A percentile compares a stretch with the other conserved stretches of the same genome.
These are phyloP conservation scores for Cicer yamashitae DNA, from an alignment of 306 rosid genomes.

Conservation along the genomic window DNA sequence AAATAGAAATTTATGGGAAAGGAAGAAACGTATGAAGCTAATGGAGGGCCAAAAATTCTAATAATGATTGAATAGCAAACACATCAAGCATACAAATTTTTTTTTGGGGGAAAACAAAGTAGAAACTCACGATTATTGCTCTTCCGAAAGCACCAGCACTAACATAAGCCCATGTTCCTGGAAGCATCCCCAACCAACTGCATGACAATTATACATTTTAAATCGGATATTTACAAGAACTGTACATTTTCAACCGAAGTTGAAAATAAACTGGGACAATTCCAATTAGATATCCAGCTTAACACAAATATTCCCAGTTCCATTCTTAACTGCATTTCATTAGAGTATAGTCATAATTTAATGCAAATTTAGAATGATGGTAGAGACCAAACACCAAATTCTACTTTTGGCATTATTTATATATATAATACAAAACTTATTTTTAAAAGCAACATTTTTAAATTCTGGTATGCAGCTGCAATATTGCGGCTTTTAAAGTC, in stretches of 20 bases:
- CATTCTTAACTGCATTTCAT: constrained; percentile 12
- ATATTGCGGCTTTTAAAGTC: too few relatives aligned
- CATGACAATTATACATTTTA: constrained; percentile 39
- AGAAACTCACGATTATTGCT: constrained; percentile 86
- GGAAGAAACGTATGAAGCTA: constrained; percentile 21
- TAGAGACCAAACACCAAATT: constrained; percentile 20
- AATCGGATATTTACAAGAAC: constrained; percentile 30
- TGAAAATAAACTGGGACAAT: constrained; percentile 11
- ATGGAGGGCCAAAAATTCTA: background rate
- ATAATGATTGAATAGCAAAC: constrained; percentile 12
- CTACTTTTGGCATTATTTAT: background rate
- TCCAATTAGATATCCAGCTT: constrained; percentile 20
- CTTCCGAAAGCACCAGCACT: constrained; percentile 99
- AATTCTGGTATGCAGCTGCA: too few relatives aligned
- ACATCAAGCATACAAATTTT: constrained; percentile 11
- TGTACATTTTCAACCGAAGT: constrained; percentile 18
- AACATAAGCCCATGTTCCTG: constrained; percentile 99
- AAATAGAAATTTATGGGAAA: background rate
- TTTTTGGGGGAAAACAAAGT: background rate
- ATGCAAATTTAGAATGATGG: background rate
- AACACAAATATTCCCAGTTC: constrained; percentile 26
- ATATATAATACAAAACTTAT: background rate
- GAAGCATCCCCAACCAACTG: constrained; percentile 99
- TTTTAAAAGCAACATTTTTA: background rate
- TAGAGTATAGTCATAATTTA: constrained; percentile 4